A percentile compares a stretch with the other conserved stretches of the same genome.
Evolutionary conservation across 139 green algal genomes (phyloP).

Genomic region (Nannochloris sp.): DNA sequence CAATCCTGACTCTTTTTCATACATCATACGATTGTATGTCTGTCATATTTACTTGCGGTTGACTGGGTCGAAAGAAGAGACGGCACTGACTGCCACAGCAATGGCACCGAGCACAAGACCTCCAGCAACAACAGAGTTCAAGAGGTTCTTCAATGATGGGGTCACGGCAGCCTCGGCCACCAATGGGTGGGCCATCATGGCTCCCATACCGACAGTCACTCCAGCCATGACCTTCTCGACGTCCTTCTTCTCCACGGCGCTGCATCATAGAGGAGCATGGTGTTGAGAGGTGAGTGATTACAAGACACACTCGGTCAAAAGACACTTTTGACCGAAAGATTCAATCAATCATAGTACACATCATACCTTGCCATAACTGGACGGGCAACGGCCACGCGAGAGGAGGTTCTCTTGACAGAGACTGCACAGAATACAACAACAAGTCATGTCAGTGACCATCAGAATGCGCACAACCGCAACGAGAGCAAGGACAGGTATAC

Average conservation of each 20-base stretch:
- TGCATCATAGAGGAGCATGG: constrained; percentile 16
- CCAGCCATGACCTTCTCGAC: constrained; percentile 42
- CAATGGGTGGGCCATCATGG: constrained; percentile 51
- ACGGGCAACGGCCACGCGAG: no score
- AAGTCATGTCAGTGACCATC: no score
- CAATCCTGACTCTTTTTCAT: not conserved
- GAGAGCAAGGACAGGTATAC: no score
- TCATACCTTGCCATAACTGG: constrained; percentile 13
- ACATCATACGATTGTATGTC: not conserved
- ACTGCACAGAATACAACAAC: no score
- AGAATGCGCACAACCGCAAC: no score
- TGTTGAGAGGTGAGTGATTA: no score
- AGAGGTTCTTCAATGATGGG: constrained; percentile 88
- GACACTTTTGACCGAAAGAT: no score
- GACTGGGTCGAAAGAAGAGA: constrained; percentile 78
- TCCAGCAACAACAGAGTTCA: constrained; percentile 78
- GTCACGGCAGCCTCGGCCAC: constrained; percentile 71
- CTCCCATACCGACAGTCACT: constrained; percentile 40
- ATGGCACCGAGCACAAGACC: constrained; percentile 75
- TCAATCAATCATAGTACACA: not conserved
- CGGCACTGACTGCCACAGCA: constrained; percentile 61
- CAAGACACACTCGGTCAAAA: not conserved
- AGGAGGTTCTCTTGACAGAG: no score
- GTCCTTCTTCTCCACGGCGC: constrained; percentile 42
- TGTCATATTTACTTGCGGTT: constrained; percentile 22